These are phyloP conservation scores for Saturnispora saitoi DNA, from an alignment of 805 yeast species.

Conservation along the genomic window DNA sequence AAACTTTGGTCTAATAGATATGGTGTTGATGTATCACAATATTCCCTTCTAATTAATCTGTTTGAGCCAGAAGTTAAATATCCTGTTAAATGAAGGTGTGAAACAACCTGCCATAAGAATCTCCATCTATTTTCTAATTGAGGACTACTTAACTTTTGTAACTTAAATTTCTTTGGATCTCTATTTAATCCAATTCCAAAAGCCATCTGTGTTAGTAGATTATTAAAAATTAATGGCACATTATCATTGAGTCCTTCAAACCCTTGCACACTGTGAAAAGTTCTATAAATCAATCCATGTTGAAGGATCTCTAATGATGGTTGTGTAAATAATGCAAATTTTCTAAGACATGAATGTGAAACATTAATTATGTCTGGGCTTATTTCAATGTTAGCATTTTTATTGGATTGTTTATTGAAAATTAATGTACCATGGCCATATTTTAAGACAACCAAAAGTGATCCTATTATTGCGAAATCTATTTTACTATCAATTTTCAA, in stretches of 20 bases:
- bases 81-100: slow-evolving; percentile 37
- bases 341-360: slow-evolving; percentile 47
- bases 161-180: slow-evolving; percentile 41
- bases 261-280: slow-evolving; percentile 44
- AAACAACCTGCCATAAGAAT: slow-evolving; percentile 48
- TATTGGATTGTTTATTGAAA: slow-evolving; percentile 5
- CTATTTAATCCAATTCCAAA: slow-evolving; percentile 57
- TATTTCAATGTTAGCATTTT: slow-evolving; percentile 4
- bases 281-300: slow-evolving; percentile 41
- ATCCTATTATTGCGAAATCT: slow-evolving; percentile 42
- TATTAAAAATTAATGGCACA: slow-evolving; percentile 45
- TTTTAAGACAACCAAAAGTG: slow-evolving; percentile 35
- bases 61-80: slow-evolving; percentile 42
- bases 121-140: slow-evolving; percentile 29
- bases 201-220: slow-evolving; percentile 58
- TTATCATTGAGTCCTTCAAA: slow-evolving; percentile 48
- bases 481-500: slow-evolving; percentile 33
- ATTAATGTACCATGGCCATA: slow-evolving; percentile 27
- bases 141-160: slow-evolving; percentile 2
- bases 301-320: slow-evolving; percentile 45
- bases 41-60: slow-evolving; percentile 30
- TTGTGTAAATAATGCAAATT: slow-evolving; percentile 40
- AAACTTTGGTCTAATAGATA: slow-evolving; percentile 26
- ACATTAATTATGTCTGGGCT: slow-evolving; percentile 27
- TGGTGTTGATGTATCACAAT: slow-evolving; percentile 47